Evolutionary conservation across 306 rosid genomes (phyloP), one percentile per base, ranked within the genome.

Genomic region (Parietaria judaica): DNA sequence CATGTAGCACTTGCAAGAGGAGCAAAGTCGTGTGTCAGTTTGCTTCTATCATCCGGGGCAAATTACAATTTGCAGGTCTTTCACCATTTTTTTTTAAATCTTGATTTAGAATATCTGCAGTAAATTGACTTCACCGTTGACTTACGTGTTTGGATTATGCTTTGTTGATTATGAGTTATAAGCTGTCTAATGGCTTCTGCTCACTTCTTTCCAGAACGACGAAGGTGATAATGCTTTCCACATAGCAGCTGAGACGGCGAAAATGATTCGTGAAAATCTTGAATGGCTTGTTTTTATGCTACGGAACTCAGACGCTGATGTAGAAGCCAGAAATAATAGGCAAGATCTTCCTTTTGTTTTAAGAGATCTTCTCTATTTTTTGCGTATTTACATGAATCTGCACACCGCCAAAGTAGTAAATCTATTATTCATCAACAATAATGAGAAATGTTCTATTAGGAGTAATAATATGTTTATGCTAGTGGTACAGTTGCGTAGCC

Each of bases 1-100:
- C 99, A 92, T 64, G 86, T 92, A 63, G 95, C 99, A 36, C 70
- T 92, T 74, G 96, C 96, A 77, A 82, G 96, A 83, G 99, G 99
- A 56, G 95, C 99, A 36, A 92, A 88, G 81, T 81, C 90, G 69
- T 88, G 96, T 69, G 80, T 88, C 71, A 84, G 94, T 66, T 80
- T 92, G 83, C 99, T 92, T 76, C 82, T 92, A 31, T 74, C 85
- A 65, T 78, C 90, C 62, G 99, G 96, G 67, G 96, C 96, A 49
- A 77, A 86, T 84, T 86, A 70, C 74, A 92, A 92, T 79, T 74
- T 86, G 77, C 99, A 92, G 96, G 99, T 92, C 74, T 66, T 48
- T 64, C 44, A 71, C 67, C 68, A 56, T 39, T 64, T 9, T 43
- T 43, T 57, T 43, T 56, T 47, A 54, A 72, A 50, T 43, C 46